phyloP scores from a whole-genome alignment of 768 basidiomycete genomes.

The Daedaleopsis nitida region DNA sequence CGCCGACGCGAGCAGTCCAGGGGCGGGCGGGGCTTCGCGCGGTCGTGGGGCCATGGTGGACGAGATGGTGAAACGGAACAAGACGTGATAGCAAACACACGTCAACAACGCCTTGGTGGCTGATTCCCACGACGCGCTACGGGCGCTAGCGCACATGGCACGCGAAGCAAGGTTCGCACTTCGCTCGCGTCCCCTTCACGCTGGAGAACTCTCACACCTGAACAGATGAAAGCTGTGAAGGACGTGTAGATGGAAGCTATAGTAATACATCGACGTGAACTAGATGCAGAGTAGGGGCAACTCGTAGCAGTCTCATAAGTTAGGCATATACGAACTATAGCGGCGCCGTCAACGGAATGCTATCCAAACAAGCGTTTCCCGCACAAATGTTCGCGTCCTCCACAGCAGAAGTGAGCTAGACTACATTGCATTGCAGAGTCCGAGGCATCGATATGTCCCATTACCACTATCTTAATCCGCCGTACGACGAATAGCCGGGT shows the following conservation, averaged over 20 bases:
- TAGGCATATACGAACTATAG: conserved; percentile 15
- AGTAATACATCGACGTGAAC: conserved; percentile 21
- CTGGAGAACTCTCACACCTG: no score
- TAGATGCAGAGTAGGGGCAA: conserved; percentile 11
- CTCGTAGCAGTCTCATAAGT: conserved; percentile 23
- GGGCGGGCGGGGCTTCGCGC: conserved; percentile 12
- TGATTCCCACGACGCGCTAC: conserved; percentile 16
- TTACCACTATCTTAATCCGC: conserved; percentile 14
- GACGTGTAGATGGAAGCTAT: conserved; percentile 19
- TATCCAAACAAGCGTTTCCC: conserved; percentile 2
- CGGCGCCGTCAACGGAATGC: not conserved
- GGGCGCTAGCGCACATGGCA: not conserved
- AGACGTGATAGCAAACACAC: conserved; percentile 14
- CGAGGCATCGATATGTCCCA: not conserved
- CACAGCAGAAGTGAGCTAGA: not conserved
- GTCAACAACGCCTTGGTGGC: conserved; percentile 18
- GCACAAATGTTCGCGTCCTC: conserved; percentile 13
- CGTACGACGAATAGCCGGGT: conserved; percentile 20
- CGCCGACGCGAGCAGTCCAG: conserved; percentile 61
- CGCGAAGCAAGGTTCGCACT: no score
- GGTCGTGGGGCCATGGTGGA: conserved; percentile 4
- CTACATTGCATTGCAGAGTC: conserved; percentile 6
- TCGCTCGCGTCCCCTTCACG: no score
- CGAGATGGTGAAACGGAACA: conserved; percentile 19
- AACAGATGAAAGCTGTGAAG: not conserved